These are phyloP conservation scores for Bertia moriformis DNA, from an alignment of 2,329 filamentous ascomycete species.

Conservation along the genomic window DNA sequence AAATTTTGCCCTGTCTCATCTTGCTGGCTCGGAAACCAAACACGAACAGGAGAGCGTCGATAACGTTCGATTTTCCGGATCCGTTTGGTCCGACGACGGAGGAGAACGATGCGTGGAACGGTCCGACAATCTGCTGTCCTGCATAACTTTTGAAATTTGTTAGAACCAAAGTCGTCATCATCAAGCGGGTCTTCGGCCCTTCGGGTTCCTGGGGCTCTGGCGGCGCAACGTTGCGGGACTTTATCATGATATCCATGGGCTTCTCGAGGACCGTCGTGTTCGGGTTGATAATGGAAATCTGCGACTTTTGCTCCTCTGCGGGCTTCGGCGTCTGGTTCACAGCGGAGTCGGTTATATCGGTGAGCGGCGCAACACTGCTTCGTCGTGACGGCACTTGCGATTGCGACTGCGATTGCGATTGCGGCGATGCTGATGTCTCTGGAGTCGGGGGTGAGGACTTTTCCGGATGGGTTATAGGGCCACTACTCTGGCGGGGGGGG, in stretches of 20 bases:
- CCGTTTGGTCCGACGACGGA: slow-evolving; percentile 96
- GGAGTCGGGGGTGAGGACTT: slow-evolving; percentile 29
- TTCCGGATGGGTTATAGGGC: slow-evolving; percentile 12
- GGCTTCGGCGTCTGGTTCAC: slow-evolving; percentile 39
- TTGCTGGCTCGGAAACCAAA: slow-evolving; percentile 98
- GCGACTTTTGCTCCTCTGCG: slow-evolving; percentile 26
- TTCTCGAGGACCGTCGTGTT: slow-evolving; percentile 69
- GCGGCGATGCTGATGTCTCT: slow-evolving; percentile 39
- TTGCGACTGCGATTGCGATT: slow-evolving; percentile 14
- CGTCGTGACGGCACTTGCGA: no score
- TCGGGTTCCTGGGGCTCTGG: slow-evolving; percentile 54
- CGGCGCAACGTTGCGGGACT: slow-evolving; percentile 60
- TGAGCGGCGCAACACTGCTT: slow-evolving; percentile 42
- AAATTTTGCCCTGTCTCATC: slow-evolving; percentile 98
- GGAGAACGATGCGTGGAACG: slow-evolving; percentile 93
- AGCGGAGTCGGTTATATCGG: slow-evolving; percentile 57
- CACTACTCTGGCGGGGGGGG: not conserved
- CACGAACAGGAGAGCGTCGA: slow-evolving; percentile 95
- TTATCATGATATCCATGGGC: slow-evolving; percentile 86
- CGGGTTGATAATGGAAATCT: slow-evolving; percentile 43
- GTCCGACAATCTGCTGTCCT: slow-evolving; percentile 83
- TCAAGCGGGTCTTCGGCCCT: slow-evolving; percentile 70
- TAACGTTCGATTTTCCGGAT: slow-evolving; percentile 97
- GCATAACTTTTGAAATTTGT: slow-evolving; percentile 99
- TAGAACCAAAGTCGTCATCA: slow-evolving; percentile 81